Evolutionary conservation across 352 stramenopile species (phyloP).

Genomic region (Aphanomyces cochlioides): DNA sequence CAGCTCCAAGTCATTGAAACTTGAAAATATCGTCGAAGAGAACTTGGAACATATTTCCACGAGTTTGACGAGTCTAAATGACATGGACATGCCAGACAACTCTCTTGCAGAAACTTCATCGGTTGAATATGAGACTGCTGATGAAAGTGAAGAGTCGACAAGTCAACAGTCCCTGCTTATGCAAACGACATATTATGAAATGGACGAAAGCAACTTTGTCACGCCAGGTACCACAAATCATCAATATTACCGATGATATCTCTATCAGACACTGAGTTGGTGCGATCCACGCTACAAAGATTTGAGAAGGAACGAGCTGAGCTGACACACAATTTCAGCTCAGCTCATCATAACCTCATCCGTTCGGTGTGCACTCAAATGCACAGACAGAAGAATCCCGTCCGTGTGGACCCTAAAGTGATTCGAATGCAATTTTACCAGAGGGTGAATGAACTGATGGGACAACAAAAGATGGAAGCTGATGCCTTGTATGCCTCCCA

Average conservation of each 20-base stretch:
- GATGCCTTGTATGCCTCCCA: conserved; percentile 47
- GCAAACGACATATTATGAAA: conserved; percentile 16
- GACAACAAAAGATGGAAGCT: conserved; percentile 52
- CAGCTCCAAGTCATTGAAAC: no score
- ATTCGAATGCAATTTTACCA: not conserved
- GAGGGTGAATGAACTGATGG: conserved; percentile 39
- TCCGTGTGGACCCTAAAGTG: not conserved
- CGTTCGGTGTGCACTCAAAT: conserved; percentile 59
- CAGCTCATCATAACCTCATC: conserved; percentile 49
- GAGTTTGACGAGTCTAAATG: no score
- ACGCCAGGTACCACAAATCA: not conserved
- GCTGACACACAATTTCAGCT: conserved; percentile 45
- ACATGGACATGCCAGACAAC: no score
- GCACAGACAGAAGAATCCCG: conserved; percentile 43
- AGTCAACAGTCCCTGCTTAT: conserved; percentile 9
- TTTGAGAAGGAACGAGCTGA: conserved; percentile 6
- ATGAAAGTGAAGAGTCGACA: no score
- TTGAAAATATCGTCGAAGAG: no score
- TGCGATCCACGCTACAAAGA: not conserved
- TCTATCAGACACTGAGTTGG: not conserved
- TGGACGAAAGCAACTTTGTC: not conserved
- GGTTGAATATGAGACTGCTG: no score
- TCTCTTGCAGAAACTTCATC: no score
- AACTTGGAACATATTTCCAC: no score
- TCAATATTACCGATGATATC: conserved; percentile 7